Base-by-base conservation (phyloP, 1,139 yeast species). In the Spathaspora jeffriesii region DNA sequence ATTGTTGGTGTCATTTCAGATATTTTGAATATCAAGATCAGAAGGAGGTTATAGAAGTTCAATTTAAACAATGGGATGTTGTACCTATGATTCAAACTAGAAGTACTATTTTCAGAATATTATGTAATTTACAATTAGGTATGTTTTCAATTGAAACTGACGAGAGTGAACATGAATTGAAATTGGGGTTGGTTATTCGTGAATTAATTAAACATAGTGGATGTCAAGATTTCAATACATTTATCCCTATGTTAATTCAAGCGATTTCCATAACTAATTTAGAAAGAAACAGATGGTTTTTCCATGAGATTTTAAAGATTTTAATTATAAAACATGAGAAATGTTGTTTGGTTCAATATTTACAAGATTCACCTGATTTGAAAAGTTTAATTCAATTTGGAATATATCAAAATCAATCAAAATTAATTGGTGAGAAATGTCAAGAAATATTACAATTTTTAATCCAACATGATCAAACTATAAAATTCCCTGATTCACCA, bases 1-100 rank as follows among this genome's bases (percentile, higher is more conserved):
- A 71, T 50, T 69, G 73, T 49, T 70, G 73, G 62, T 59, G 63
- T 9, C 76, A 73, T 44, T 74, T 76, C 71, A 60, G 53, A 34
- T 51, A 38, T 21, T 44, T 43, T 25, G 52, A 51, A 3, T 47
- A 43, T 23, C 50, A 47, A 21, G 17, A 18, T 1, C 45, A 32
- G 30, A 34, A 22, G 13, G 32, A 42, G 22, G n/a, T 21, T 9
- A 47, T 50, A 10, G 48, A 34, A 48, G 22, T 11, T 21, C 50
- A 53, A 34, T 64, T 61, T 41, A 50, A 45, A 10, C 45, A 49
- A 7, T 67, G 72, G 70, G 58, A 53, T 39, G 48, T 60, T 11
- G 73, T 71, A 2, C 21, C 23, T 8, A 45, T 56, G 4, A 55
- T 69, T 3, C 71, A 65, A 42, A 57, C 63, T 5, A 63, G 67